Evolutionary conservation across 2,329 filamentous ascomycete species (phyloP), one percentile per base, ranked within the genome.

Genomic region (Graphilbum sp.): DNA sequence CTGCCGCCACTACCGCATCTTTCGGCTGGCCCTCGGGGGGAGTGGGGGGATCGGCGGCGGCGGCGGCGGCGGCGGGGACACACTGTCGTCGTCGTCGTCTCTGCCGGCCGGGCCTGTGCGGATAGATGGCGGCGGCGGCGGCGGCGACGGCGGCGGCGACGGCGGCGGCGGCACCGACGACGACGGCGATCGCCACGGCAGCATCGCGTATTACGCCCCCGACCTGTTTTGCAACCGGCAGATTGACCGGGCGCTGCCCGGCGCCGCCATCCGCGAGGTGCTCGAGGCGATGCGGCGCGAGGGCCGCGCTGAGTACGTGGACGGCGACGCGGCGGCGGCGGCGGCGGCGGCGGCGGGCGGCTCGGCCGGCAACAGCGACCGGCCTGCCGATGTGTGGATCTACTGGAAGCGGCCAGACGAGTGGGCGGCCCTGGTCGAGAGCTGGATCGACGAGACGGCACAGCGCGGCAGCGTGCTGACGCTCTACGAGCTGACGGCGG

Each of bases 381-480:
- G 7, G 10, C 10, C 6, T 5, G 65, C 64, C 31, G 67, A 73
- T 32, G 61, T 73, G 12, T 88, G 78, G 67, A 62, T 95, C 3
- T 93, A 77, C 61, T 96, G 88, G 88, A 71, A 73, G 45, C 80
- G 74, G 50, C 79, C 81, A 0, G 84, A 92, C 53, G 88, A 96
- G 61, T 98, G 90, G 88, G 90, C 86, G 2, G 72, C 67, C 25
- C 54, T 77, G 42, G 62, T 96, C 32, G 79, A 80, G 55, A 70
- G 64, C 32, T 96, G 85, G 76, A 79, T 86, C 34, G 87, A 96
- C 23, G 74, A 75, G 44, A 94, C 86, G 43, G 90, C 75, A 4
- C 87, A 95, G 65, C 88, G 81, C 63, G 84, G 84, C 19, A 75
- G 71, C 12, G 88, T 98, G 40, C 58, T 98, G 52, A 98, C 90